Evolutionary conservation across 208 protist species (phyloP).

Genomic region (Vickermania ingenoplastis): DNA sequence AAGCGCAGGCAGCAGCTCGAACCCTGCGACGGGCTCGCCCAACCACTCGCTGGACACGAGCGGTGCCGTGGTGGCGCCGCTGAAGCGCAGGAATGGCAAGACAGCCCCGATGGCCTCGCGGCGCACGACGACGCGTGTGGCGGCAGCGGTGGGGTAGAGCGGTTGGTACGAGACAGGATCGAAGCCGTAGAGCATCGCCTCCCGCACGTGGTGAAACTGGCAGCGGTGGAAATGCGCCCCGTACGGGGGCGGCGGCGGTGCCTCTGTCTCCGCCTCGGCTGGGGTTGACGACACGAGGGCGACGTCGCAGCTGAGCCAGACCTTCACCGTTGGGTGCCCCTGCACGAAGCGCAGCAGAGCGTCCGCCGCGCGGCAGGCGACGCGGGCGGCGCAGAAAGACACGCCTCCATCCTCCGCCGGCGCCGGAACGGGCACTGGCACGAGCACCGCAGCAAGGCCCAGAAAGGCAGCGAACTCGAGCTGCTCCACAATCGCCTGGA

Average conservation of each 20-base stretch:
- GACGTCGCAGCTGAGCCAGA: conserved; percentile 79
- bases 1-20: conserved; percentile 38
- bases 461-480: conserved; percentile 70
- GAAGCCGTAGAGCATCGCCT: conserved; percentile 44
- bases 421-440: conserved; percentile 39
- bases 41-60: conserved; percentile 60
- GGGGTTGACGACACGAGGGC: no score
- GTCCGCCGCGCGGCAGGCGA: conserved; percentile 12
- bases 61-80: neutral
- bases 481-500: conserved; percentile 22
- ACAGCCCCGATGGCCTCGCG: conserved; percentile 23
- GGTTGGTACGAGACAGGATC: neutral
- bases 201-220: conserved; percentile 39
- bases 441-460: conserved; percentile 42
- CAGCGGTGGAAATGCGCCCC: conserved; percentile 30
- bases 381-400: neutral
- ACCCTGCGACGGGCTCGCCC: conserved; percentile 66
- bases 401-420: neutral
- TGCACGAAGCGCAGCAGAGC: conserved; percentile 23
- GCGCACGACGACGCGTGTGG: conserved; percentile 3
- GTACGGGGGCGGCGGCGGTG: no score
- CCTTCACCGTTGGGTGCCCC: conserved; percentile 13
- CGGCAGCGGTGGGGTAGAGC: neutral
- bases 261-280: neutral
- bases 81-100: conserved; percentile 42